Percentiles rank a stretch among this genome's conserved stretches.
Evolutionary conservation across 305 asterid genomes (phyloP).

Genomic region (Striga hermonthica): DNA sequence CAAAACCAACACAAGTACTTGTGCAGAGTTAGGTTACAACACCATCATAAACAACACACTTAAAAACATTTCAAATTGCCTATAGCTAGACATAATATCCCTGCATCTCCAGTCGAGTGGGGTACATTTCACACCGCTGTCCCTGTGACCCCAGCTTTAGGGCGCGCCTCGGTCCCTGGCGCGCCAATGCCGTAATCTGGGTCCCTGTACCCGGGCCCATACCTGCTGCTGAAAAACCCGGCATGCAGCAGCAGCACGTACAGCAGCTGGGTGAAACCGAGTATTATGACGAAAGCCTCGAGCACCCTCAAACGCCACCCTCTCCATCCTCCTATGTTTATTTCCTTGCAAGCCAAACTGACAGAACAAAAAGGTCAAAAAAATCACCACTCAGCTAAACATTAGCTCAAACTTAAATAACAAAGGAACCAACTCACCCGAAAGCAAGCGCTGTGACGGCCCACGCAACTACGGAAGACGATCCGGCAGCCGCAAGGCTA

Average conservation of each 20-base stretch:
- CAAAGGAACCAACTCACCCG: constrained; percentile 39
- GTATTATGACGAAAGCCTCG: constrained; percentile 52
- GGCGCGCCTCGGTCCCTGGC: constrained; percentile 33
- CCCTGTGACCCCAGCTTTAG: constrained; percentile 39
- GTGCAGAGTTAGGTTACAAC: too few species aligned
- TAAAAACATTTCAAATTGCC: too few species aligned
- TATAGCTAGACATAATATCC: too few species aligned
- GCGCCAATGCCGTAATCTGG: constrained; percentile 43
- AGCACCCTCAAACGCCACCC: constrained; percentile 75
- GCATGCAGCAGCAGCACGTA: constrained; percentile 60
- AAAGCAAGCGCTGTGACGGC: constrained; percentile 69
- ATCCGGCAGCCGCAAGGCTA: constrained; percentile 74
- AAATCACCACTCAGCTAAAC: background rate
- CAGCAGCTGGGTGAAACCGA: constrained; percentile 50
- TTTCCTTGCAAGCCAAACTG: constrained; percentile 73
- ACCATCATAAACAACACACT: too few species aligned
- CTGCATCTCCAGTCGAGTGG: too few species aligned
- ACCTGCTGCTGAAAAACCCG: constrained; percentile 58
- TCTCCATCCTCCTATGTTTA: constrained; percentile 59
- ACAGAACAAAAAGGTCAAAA: too few species aligned
- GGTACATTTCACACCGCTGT: background rate
- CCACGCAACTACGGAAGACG: constrained; percentile 65
- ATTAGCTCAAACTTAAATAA: background rate
- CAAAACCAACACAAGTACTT: too few species aligned
- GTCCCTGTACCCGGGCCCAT: constrained; percentile 66